Evolutionary conservation across 1,284 basidiomycete species (phyloP), one percentile per base, ranked within the genome.

Genomic region (Rhodotorula sp.): DNA sequence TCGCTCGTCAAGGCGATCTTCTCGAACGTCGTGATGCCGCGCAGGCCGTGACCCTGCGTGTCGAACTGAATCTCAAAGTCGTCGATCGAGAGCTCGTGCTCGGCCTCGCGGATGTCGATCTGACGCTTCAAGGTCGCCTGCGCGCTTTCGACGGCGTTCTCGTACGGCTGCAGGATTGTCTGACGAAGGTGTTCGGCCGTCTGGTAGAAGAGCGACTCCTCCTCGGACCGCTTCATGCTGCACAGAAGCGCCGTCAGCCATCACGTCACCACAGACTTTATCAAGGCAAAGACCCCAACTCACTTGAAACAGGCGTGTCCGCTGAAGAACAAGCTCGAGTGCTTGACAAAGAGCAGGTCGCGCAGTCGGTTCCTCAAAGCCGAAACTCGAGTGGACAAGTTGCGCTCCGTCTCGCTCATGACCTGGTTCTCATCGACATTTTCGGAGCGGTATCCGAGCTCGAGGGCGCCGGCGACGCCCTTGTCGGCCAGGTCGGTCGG

Each of bases 291-390:
- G 34, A 34, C 34, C 34, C 34, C 34, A 7, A 34, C 64, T 14
- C 54, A 69, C 64, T 72, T 72, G 71, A 73, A 79, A 63, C 74
- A 70, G 4, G 74, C 77, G 47, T 77, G 73, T 26, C 78, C 77
- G 8, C 60, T 59, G 61, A 77, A 76, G 68, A 78, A 78, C 15
- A 70, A 58, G 3, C 72, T 70, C 8, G 66, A 43, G 55, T 78
- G 77, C 68, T 77, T 71, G 60, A 76, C 66, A 50, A 76, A 57
- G 43, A 78, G 65, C 5, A 72, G 43, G 23, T 78, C 77, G 18
- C 77, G 67, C 15, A 78, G 66, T 5, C 76, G 68, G 18, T 61
- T 69, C 15, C 64, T 52, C 2, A 77, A 60, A 1, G 71, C 54
- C 8, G 66, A 66, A 18, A 76, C 60, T 8, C 55, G 38, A 7